Evolutionary conservation across 768 basidiomycete species (phyloP).

Genomic region (Phaeolepiota aurea): DNA sequence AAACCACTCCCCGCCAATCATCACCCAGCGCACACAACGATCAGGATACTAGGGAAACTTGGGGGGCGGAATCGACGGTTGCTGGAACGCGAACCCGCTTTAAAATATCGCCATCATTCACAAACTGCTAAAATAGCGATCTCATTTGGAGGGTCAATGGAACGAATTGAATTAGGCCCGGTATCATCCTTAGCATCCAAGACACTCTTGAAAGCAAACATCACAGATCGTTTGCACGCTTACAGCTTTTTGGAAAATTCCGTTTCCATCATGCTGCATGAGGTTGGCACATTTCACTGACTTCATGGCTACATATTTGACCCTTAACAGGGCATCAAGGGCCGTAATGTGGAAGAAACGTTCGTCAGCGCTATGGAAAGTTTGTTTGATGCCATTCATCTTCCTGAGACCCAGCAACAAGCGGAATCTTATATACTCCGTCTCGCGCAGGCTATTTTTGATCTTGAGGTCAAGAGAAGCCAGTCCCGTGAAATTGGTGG

Average conservation of each 20-base stretch:
- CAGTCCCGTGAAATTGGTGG: slow-evolving; percentile 43
- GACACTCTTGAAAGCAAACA: slow-evolving; percentile 43
- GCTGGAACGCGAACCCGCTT: slow-evolving; percentile 67
- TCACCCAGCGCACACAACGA: slow-evolving; percentile 87
- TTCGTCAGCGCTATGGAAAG: slow-evolving; percentile 69
- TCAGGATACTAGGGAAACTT: slow-evolving; percentile 92
- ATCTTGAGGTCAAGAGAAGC: slow-evolving; percentile 59
- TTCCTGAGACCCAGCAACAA: slow-evolving; percentile 58
- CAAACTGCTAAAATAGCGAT: slow-evolving; percentile 65
- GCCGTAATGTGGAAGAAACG: slow-evolving; percentile 66
- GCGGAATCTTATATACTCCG: slow-evolving; percentile 66
- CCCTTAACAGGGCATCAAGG: slow-evolving; percentile 51
- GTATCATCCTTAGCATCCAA: slow-evolving; percentile 57
- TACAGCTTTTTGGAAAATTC: slow-evolving; percentile 66
- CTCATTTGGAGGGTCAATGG: slow-evolving; percentile 61
- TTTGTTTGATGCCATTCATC: slow-evolving; percentile 66
- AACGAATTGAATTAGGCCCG: slow-evolving; percentile 60
- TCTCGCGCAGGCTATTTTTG: slow-evolving; percentile 65
- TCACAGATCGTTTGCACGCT: slow-evolving; percentile 47
- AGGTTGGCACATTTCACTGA: slow-evolving; percentile 38
- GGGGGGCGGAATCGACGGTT: slow-evolving; percentile 90
- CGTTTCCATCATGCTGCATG: slow-evolving; percentile 61
- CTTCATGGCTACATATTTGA: neutral
- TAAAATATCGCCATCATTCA: slow-evolving; percentile 64
- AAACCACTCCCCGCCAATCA: slow-evolving; percentile 87